Evolutionary conservation across 2,329 filamentous ascomycete species (phyloP).

Genomic region (Dactylonectria estremocensis): DNA sequence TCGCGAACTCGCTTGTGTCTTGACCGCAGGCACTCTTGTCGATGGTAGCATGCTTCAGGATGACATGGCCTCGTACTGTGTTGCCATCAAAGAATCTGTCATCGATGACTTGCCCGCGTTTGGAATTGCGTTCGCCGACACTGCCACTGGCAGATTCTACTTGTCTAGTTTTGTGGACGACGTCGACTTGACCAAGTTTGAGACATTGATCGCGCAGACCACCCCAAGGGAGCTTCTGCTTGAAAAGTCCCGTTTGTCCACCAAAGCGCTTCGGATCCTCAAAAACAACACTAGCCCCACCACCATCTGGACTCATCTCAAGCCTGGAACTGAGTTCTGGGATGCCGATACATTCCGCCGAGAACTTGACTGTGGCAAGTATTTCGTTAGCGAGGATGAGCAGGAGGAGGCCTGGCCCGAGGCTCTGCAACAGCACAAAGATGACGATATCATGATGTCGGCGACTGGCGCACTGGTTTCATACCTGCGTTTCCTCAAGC

Average conservation of each 20-base stretch:
- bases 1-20: constrained; percentile 89
- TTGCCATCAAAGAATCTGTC: constrained; percentile 89
- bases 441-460: constrained; percentile 90
- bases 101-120: constrained; percentile 85
- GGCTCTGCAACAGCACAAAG: constrained; percentile 77
- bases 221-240: constrained; percentile 89
- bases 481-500: constrained; percentile 88
- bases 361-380: constrained; percentile 84
- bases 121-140: constrained; percentile 94
- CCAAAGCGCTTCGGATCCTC: constrained; percentile 91
- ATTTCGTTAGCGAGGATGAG: constrained; percentile 76
- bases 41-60: constrained; percentile 98
- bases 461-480: constrained; percentile 90
- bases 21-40: constrained; percentile 93
- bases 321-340: constrained; percentile 92
- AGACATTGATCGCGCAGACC: constrained; percentile 95
- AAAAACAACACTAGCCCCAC: constrained; percentile 96
- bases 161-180: constrained; percentile 95
- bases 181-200: constrained; percentile 93
- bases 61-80: constrained; percentile 97
- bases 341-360: constrained; percentile 85
- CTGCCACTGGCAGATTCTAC: constrained; percentile 95
- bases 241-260: constrained; percentile 88
- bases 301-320: constrained; percentile 95
- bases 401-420: constrained; percentile 81